phyloP scores from a whole-genome alignment of 2,329 filamentous ascomycete species.

The Gremmenia infestans region DNA sequence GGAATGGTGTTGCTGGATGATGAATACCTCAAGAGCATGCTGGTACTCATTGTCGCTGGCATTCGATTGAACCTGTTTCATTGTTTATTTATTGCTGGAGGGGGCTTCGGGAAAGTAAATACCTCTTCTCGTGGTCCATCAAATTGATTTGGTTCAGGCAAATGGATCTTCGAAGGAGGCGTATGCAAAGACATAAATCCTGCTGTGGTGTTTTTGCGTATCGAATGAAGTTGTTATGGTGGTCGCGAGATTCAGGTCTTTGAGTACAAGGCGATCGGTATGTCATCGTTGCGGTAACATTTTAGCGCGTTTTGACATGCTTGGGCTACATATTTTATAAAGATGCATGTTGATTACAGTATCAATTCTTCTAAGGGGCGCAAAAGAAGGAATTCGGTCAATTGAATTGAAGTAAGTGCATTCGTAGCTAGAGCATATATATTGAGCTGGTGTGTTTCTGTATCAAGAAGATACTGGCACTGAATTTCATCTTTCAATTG shows the following conservation, averaged over 20 bases:
- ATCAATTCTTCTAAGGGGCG: background rate
- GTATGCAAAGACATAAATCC: slow-evolving; percentile 12
- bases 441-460: too few species aligned
- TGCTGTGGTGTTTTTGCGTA: background rate
- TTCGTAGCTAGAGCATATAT: too few species aligned
- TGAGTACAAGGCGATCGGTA: background rate
- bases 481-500: background rate
- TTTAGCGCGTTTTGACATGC: background rate
- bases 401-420: background rate
- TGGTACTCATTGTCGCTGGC: slow-evolving; percentile 32
- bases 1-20: background rate
- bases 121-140: slow-evolving; percentile 20
- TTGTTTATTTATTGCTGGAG: slow-evolving; percentile 1
- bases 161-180: slow-evolving; percentile 9
- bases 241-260: background rate
- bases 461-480: background rate
- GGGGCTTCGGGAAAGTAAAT: background rate
- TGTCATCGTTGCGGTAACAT: background rate
- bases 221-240: background rate
- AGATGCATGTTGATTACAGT: background rate
- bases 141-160: slow-evolving; percentile 11
- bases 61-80: slow-evolving; percentile 23
- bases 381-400: background rate
- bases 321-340: background rate
- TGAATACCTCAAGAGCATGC: slow-evolving; percentile 40